Base-by-base conservation (phyloP, 1,139 yeast species). In the Arxiozyma bovina region DNA sequence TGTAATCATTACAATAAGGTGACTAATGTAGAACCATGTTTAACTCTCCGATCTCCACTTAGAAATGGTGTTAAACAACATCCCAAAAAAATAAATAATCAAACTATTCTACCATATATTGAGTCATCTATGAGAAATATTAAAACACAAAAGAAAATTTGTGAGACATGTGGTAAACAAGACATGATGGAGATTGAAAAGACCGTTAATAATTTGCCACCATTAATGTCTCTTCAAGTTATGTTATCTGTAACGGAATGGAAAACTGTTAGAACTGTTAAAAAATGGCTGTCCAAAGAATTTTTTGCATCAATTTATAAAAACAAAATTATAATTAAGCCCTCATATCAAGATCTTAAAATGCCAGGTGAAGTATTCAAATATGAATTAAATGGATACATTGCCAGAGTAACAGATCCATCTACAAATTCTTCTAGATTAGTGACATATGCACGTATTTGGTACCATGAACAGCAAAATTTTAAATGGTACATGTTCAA, bases 401-500 rank as follows among this genome's bases (percentile, higher is more conserved):
- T 86, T 27, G 86, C 87, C 49, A 85, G 83, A 62, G 77, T 86
- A 4, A 77, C 79, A 22, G 85, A 82, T 48, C 80, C 79, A 42
- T 74, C 79, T 3, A 42, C 46, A 23, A 80, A 79, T 5, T 74
- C 74, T 48, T 81, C 81, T 2, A 77, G 85, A 63, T 69, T 85
- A 54, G 84, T 87, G 0, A 77, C 89, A 0, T 81, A 78, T 59
- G 75, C 81, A 7, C 77, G 77, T 54, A 73, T 81, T n/a, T 73
- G 69, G 18, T 77, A 74, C 51, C 59, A 60, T 5, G 51, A 56
- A 2, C 53, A 60, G 2, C 63, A 63, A 3, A 34, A 52, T 2
- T 69, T 66, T 52, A 75, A 75, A 54, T 94, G 99, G 99, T 81
- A 78, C 61, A 70, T 94, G 63, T 90, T 94, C 69, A 94, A 94